Percentiles rank a stretch among this genome's conserved stretches.
These are phyloP conservation scores for Gracilaria domingensis DNA, from an alignment of 23 red algal genomes.

Conservation along the genomic window DNA sequence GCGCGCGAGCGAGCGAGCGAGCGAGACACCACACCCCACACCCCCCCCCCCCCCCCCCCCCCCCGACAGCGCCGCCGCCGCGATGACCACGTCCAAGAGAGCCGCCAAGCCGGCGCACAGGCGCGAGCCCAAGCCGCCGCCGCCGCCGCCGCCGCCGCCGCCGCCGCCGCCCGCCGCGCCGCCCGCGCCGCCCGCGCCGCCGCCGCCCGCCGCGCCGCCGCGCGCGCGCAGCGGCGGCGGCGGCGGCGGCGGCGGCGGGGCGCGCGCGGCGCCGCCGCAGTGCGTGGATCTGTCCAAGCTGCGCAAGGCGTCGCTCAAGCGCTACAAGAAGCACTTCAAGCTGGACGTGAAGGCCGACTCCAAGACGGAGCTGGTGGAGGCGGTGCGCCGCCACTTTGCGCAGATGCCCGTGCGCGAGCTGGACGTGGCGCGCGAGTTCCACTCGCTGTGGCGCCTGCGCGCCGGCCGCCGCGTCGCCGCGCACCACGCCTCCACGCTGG, in stretches of 20 bases:
- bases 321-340: conserved; percentile 84
- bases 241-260: not conserved
- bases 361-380: conserved; percentile 73
- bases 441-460: conserved; percentile 20
- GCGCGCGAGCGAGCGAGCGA: too few species aligned
- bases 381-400: conserved; percentile 71
- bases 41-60: not conserved
- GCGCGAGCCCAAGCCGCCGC: conserved; percentile 5
- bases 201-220: not conserved
- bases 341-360: conserved; percentile 76
- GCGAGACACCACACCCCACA: too few species aligned
- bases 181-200: not conserved
- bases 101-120: not conserved
- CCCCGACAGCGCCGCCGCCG: not conserved
- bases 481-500: not conserved
- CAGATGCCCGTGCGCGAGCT: conserved; percentile 72
- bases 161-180: not conserved
- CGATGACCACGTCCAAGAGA: conserved; percentile 28
- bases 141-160: not conserved
- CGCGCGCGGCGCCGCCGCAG: conserved; percentile 35
- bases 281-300: conserved; percentile 85
- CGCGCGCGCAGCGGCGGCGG: not conserved
- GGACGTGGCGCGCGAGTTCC: conserved; percentile 68
- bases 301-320: conserved; percentile 76
- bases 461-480: conserved; percentile 26